These are phyloP conservation scores for Elsinoe batatas DNA, from an alignment of 2,329 filamentous ascomycete genomes.

Conservation along the genomic window DNA sequence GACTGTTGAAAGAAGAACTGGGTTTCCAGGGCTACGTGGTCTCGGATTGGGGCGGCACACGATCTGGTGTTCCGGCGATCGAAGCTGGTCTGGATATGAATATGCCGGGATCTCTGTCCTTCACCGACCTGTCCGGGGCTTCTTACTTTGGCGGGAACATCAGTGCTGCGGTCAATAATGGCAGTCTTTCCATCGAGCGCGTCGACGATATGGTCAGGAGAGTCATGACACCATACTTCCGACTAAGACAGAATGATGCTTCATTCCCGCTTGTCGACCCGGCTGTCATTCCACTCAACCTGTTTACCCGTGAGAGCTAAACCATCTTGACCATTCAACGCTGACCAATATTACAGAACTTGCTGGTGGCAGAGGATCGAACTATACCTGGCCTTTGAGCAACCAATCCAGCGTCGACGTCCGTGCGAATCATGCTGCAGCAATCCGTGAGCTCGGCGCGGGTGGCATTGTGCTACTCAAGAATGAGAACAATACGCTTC, in stretches of 20 bases:
- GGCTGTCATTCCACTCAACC: constrained; percentile 21
- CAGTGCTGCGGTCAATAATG: constrained; percentile 31
- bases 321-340: not conserved
- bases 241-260: constrained; percentile 33
- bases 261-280: constrained; percentile 30
- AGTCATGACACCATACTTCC: constrained; percentile 39
- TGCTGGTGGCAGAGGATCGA: not conserved
- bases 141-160: constrained; percentile 31
- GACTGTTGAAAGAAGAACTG: constrained; percentile 70
- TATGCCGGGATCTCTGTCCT: constrained; percentile 28
- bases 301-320: constrained; percentile 18
- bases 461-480: constrained; percentile 38
- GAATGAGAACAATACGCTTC: constrained; percentile 41
- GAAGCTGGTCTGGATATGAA: constrained; percentile 42
- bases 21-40: constrained; percentile 72
- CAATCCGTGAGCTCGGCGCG: constrained; percentile 33
- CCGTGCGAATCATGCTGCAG: constrained; percentile 25
- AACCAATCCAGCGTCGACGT: constrained; percentile 27
- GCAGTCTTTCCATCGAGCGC: constrained; percentile 30
- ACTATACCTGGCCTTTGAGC: constrained; percentile 10
- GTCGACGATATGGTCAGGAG: constrained; percentile 39
- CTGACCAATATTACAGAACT: not conserved
- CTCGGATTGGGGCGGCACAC: constrained; percentile 54
- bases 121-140: constrained; percentile 14
- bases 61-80: constrained; percentile 33